Evolutionary conservation across 305 asterid genomes (phyloP), one percentile per base, ranked within the genome.

Genomic region (Ajuga reptans): DNA sequence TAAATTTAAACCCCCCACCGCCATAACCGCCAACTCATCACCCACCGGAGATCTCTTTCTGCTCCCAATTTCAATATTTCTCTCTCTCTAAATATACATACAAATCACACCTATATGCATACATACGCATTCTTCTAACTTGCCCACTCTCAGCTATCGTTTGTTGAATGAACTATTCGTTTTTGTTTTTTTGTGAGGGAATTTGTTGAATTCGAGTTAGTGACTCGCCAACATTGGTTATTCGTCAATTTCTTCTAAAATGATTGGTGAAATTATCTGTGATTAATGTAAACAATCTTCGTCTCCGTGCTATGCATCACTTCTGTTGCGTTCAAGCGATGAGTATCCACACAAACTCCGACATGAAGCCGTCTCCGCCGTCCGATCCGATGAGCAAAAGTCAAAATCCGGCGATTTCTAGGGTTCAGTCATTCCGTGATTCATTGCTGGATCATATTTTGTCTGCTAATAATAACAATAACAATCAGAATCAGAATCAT

Each of bases 311-410:
- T 78, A 87, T 91, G 96, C 94, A 75, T 86, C 86, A 89, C n/a
- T 86, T 92, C 73, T 92, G 96, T 79, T 89, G 92, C 85, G 85
- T 80, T 11, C 69, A 87, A 15, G 74, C 80, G 65, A 72, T 84
- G 81, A 78, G 82, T 16, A 76, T 81, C 66, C 69, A 78, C 43
- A 79, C 77, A 75, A 77, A 53, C 76, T 59, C 72, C 80, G 80
- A 82, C 76, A 65, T 82, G 87, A 77, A 84, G 60, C 77, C 79
- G 39, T 66, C 80, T 49, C 77, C 82, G 51, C 72, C 81, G 46
- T n/a, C 88, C 81, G 84, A 81, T 74, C 75, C 74, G 77, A 46
- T 59, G 14, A 65, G 4, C 21, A 64, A 21, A 11, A 63, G 68
- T 42, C 75, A 61, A 47, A 73, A 37, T 34, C 66, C 75, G 18